Conservation (phyloP, 805 yeast genomes). For the Priceomyces medius region DNA sequence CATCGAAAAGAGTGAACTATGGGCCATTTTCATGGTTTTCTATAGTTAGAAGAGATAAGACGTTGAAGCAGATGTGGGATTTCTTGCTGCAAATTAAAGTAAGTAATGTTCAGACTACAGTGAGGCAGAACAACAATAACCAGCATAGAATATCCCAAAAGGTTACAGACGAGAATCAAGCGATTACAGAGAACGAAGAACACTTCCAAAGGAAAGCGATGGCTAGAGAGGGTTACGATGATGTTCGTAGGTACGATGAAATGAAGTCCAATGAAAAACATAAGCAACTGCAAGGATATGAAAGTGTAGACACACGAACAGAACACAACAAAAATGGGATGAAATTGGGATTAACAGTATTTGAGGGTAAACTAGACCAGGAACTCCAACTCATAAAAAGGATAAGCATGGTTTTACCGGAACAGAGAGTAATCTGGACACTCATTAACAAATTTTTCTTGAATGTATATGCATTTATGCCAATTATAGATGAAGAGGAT, state of each 20-base stretch:
- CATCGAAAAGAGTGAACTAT: constrained; percentile 41
- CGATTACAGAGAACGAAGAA: too few species aligned
- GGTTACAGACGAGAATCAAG: too few species aligned
- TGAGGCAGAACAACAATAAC: neutral
- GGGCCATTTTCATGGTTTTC: constrained; percentile 57
- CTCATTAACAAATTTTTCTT: constrained; percentile 59
- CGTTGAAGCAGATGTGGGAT: constrained; percentile 10
- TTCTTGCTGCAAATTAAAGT: constrained; percentile 7
- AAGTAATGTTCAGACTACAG: constrained; percentile 1
- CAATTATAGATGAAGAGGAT: constrained; percentile 60
- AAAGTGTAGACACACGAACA: constrained; percentile 3
- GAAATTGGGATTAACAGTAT: constrained; percentile 33
- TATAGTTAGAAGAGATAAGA: constrained; percentile 46
- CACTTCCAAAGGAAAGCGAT: constrained; percentile 23
- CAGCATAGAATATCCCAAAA: constrained; percentile 14
- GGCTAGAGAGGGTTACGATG: constrained; percentile 24
- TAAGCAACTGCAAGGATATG: neutral
- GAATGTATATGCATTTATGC: constrained; percentile 61
- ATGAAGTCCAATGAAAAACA: neutral
- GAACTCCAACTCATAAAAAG: constrained; percentile 41
- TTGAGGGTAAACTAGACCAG: constrained; percentile 30
- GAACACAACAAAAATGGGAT: constrained; percentile 29
- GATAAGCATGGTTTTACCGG: constrained; percentile 49
- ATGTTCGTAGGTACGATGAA: constrained; percentile 18
- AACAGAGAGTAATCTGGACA: constrained; percentile 52